phyloP scores from a whole-genome alignment of 345 rosid genomes.

The Pistacia vera region DNA sequence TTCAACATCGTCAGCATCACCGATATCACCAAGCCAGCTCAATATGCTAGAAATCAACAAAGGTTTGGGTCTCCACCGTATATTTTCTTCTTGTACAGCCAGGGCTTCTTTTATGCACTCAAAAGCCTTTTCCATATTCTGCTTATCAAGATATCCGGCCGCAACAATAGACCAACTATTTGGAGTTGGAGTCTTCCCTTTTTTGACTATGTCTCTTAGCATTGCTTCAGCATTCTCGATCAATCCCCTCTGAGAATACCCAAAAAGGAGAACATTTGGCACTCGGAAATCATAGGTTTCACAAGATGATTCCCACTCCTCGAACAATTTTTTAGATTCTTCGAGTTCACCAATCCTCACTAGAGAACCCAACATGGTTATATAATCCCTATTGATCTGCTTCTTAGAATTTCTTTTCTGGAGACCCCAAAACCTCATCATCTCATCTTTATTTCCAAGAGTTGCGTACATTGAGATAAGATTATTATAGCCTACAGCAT shows the following conservation, averaged over 20 bases:
- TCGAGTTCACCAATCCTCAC: conserved; percentile 43
- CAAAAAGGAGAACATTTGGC: conserved; percentile 47
- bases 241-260: conserved; percentile 37
- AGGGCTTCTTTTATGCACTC: conserved; percentile 49
- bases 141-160: conserved; percentile 34
- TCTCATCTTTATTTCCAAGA: conserved; percentile 47
- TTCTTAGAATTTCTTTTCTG: conserved; percentile 37
- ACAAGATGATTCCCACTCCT: conserved; percentile 44
- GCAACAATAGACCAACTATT: conserved; percentile 51
- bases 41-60: conserved; percentile 33
- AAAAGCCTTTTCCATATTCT: conserved; percentile 46
- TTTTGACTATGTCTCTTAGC: conserved; percentile 30
- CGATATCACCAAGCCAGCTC: conserved; percentile 44
- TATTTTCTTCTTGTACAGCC: conserved; percentile 32
- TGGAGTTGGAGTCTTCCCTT: conserved; percentile 34
- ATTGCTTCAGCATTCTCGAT: conserved; percentile 43
- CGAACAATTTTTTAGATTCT: conserved; percentile 38
- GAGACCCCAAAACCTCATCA: conserved; percentile 46
- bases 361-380: conserved; percentile 38
- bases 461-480: conserved; percentile 42
- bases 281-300: conserved; percentile 43
- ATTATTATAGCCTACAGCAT: conserved; percentile 36
- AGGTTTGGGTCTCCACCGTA: conserved; percentile 41
- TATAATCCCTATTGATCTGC: conserved; percentile 37
- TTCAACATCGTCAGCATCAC: conserved; percentile 33